phyloP scores from a whole-genome alignment of 352 stramenopile genomes.

The Phytopythium chamaehyphon region DNA sequence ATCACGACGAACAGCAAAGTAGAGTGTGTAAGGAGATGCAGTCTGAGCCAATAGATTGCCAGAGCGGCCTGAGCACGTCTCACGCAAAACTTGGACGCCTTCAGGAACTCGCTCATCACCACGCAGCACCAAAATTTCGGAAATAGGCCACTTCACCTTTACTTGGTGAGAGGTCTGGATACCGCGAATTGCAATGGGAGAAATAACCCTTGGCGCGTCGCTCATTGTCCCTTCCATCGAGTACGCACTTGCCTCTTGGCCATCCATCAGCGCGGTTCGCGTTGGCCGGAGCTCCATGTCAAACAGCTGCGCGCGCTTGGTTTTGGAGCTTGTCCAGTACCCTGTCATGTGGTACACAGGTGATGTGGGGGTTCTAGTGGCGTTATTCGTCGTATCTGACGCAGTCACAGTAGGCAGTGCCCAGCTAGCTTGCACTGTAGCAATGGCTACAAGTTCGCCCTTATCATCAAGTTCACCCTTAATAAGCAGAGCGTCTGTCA shows the following conservation, averaged over 20 bases:
- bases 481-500: constrained; percentile 49
- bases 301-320: constrained; percentile 69
- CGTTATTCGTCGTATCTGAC: constrained; percentile 3
- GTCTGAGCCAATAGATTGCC: constrained; percentile 77
- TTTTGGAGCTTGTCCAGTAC: constrained; percentile 71
- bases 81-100: constrained; percentile 55
- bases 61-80: constrained; percentile 65
- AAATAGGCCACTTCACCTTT: constrained; percentile 74
- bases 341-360: constrained; percentile 54
- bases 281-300: constrained; percentile 62
- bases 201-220: constrained; percentile 45
- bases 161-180: constrained; percentile 57
- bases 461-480: constrained; percentile 69
- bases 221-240: constrained; percentile 64
- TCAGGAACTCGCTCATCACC: constrained; percentile 73
- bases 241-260: constrained; percentile 27
- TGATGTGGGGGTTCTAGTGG: background rate
- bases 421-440: constrained; percentile 38
- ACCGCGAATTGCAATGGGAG: constrained; percentile 45
- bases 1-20: constrained; percentile 69
- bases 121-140: constrained; percentile 63
- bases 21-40: constrained; percentile 63
- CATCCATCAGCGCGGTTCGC: constrained; percentile 14
- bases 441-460: constrained; percentile 57
- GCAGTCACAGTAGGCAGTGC: constrained; percentile 20